phyloP scores from a whole-genome alignment of 805 yeast species.

The Myxozyma melibiosi region DNA sequence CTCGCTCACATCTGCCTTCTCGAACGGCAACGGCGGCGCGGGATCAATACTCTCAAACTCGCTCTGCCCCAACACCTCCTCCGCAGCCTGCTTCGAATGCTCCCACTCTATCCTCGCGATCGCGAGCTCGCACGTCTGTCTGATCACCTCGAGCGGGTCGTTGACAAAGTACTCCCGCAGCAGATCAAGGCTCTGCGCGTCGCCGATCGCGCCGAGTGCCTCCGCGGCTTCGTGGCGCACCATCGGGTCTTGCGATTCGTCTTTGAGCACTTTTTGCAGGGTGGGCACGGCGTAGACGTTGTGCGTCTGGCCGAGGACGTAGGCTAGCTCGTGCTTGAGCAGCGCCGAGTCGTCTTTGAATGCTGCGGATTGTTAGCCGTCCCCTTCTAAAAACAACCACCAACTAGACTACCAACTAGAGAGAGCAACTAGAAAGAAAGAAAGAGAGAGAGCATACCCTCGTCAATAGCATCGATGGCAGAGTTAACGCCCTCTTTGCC shows the following conservation, averaged over 20 bases:
- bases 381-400: too few relatives aligned
- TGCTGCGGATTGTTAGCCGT: constrained; percentile 11
- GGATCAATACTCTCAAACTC: constrained; percentile 91
- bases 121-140: constrained; percentile 97
- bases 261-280: constrained; percentile 68
- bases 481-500: constrained; percentile 70
- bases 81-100: constrained; percentile 62
- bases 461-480: constrained; percentile 83
- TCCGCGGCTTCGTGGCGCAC: constrained; percentile 99
- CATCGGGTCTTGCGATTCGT: constrained; percentile 74
- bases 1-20: constrained; percentile 56
- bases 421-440: too few relatives aligned
- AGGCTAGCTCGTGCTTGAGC: constrained; percentile 96
- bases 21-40: constrained; percentile 92
- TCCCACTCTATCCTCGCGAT: constrained; percentile 95
- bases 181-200: constrained; percentile 65
- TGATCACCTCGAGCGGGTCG: constrained; percentile 84
- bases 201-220: constrained; percentile 95
- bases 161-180: constrained; percentile 63
- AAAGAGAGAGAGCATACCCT: constrained; percentile 45
- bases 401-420: neutral
- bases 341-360: constrained; percentile 83
- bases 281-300: constrained; percentile 76
- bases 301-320: constrained; percentile 93
- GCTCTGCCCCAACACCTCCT: constrained; percentile 72